Evolutionary conservation across 441 rosid species (phyloP).

Genomic region (Dalechampia spathulata): DNA sequence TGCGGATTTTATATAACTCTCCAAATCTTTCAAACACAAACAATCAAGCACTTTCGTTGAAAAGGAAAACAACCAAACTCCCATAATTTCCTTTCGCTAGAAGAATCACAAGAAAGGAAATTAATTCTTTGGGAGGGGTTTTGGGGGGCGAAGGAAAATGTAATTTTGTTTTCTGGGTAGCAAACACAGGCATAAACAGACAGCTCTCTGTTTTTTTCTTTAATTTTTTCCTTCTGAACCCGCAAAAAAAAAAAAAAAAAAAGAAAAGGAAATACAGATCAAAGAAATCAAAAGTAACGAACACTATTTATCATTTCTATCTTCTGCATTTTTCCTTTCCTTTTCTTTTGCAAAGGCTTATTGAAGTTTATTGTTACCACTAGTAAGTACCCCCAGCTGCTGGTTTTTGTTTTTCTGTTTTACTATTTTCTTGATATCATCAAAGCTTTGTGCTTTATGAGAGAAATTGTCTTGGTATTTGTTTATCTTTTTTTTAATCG

Average conservation of each 20-base stretch:
- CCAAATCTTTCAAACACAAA: no score
- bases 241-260: not conserved
- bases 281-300: not conserved
- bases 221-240: not conserved
- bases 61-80: no score
- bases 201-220: not conserved
- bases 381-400: not conserved
- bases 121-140: no score
- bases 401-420: not conserved
- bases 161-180: not conserved
- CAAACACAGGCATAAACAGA: not conserved
- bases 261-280: not conserved
- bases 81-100: no score
- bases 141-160: not conserved
- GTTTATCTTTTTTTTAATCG: not conserved
- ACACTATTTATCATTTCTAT: not conserved
- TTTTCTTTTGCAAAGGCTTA: not conserved
- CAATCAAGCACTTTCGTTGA: no score
- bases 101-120: no score
- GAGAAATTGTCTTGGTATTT: not conserved
- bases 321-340: not conserved
- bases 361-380: not conserved
- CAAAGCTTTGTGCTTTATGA: not conserved
- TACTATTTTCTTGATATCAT: constrained; percentile 5
- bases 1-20: no score